A percentile compares a stretch with the other conserved stretches of the same genome.
These are phyloP conservation scores for Perkinsus olseni DNA, from an alignment of 169 alveolate genomes.

Conservation along the genomic window DNA sequence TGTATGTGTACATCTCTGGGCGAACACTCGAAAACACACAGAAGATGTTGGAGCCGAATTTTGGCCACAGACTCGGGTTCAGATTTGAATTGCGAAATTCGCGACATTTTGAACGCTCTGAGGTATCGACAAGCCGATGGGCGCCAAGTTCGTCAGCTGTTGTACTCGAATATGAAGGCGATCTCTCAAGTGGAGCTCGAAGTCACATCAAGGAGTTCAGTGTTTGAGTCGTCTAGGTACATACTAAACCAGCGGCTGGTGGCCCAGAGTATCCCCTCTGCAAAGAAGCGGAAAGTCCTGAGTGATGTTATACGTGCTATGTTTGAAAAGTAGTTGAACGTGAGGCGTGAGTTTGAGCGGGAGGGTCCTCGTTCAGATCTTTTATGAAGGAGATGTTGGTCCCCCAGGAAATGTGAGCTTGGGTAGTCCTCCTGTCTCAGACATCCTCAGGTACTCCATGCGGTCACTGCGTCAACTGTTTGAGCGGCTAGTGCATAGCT, in stretches of 20 bases:
- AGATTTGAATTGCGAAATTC: too few relatives aligned
- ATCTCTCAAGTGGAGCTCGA: not conserved
- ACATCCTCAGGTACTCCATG: conserved; percentile 26
- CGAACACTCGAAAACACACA: too few relatives aligned
- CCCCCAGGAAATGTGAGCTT: conserved; percentile 45
- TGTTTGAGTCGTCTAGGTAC: not conserved
- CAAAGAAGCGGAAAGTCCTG: conserved; percentile 56
- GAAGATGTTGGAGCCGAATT: too few relatives aligned
- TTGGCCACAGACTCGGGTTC: too few relatives aligned
- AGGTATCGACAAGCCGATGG: too few relatives aligned
- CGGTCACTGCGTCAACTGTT: conserved; percentile 57
- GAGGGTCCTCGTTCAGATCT: conserved; percentile 24
- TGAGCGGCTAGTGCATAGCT: conserved; percentile 70
- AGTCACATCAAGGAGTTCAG: too few relatives aligned
- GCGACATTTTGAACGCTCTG: too few relatives aligned
- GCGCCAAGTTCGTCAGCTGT: too few relatives aligned
- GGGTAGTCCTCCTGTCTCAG: not conserved
- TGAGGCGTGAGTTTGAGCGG: not conserved
- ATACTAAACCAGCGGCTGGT: conserved; percentile 51
- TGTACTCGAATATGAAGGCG: not conserved
- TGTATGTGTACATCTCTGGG: too few relatives aligned
- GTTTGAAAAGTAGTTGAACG: conserved; percentile 17
- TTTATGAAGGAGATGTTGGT: conserved; percentile 58
- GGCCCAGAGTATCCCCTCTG: conserved; percentile 63
- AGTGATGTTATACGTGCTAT: conserved; percentile 64